Percentiles rank a stretch among this genome's conserved stretches.
Evolutionary conservation across 2,329 filamentous ascomycete genomes (phyloP).

Genomic region (Fonsecaea nubica): DNA sequence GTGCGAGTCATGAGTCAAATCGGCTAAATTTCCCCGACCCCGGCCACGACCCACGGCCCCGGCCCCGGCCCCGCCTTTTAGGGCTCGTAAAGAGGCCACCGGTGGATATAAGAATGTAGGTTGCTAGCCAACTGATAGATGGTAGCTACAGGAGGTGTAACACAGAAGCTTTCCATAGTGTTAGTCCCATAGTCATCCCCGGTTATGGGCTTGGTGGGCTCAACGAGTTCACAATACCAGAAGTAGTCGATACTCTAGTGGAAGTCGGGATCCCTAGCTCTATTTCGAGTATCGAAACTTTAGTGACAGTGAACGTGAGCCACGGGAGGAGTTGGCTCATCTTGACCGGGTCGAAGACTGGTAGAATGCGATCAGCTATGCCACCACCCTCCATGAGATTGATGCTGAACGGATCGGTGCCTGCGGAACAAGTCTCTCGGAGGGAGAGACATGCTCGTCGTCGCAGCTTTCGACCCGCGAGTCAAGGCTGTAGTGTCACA

Average conservation of each 20-base stretch:
- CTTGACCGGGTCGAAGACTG: conserved; percentile 46
- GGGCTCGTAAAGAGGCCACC: too few species aligned
- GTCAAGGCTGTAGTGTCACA: conserved; percentile 48
- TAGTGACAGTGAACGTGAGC: conserved; percentile 42
- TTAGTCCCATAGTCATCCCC: conserved; percentile 26
- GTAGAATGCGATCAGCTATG: conserved; percentile 49
- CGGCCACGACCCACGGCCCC: too few species aligned
- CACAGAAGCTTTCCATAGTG: too few species aligned
- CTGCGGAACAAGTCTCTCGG: conserved; percentile 49
- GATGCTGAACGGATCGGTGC: conserved; percentile 45
- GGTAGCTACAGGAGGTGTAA: too few species aligned
- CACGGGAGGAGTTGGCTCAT: conserved; percentile 42
- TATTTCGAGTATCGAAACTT: conserved; percentile 40
- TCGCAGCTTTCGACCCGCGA: conserved; percentile 48
- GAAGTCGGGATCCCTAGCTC: conserved; percentile 23
- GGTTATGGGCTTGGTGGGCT: conserved; percentile 25
- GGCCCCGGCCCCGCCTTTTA: too few species aligned
- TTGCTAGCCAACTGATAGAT: too few species aligned
- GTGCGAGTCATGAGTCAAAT: too few species aligned
- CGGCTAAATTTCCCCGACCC: too few species aligned
- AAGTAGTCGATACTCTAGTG: conserved; percentile 24
- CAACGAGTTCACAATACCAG: conserved; percentile 32
- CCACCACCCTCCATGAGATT: conserved; percentile 44
- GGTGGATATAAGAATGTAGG: too few species aligned
- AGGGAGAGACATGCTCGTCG: conserved; percentile 48